phyloP scores from a whole-genome alignment of 2,329 filamentous ascomycete genomes.

The Fusarium sulawesiense region DNA sequence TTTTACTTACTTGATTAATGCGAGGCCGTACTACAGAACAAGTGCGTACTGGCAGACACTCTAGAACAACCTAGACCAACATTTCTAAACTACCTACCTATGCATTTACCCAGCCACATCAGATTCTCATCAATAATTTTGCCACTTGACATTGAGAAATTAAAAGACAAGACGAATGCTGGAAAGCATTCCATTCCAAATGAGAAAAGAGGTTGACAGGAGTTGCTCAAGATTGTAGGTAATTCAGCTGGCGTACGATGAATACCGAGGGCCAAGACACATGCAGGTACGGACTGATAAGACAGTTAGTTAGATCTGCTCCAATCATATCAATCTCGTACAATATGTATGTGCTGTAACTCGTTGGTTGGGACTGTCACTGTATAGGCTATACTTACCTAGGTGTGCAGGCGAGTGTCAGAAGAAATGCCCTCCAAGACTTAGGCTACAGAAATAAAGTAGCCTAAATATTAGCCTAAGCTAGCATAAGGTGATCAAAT shows the following conservation, averaged over 20 bases:
- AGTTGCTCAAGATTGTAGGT: neutral
- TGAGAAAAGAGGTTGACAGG: neutral
- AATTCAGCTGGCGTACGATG: neutral
- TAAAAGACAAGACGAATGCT: neutral
- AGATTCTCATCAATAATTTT: neutral
- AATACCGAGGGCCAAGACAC: neutral
- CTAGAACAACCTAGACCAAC: neutral
- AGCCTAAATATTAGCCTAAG: too few species aligned
- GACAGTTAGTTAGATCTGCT: neutral
- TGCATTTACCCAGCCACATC: neutral
- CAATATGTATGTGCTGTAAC: neutral
- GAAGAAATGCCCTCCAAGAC: too few species aligned
- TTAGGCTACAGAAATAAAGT: too few species aligned
- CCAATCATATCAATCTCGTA: neutral
- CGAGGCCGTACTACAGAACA: constrained; percentile 1
- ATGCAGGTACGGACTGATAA: neutral
- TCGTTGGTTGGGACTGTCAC: neutral
- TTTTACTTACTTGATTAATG: neutral
- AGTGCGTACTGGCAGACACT: neutral
- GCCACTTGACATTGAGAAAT: neutral
- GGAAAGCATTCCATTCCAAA: neutral
- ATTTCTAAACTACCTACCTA: neutral
- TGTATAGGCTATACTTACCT: neutral
- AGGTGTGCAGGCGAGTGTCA: too few species aligned
- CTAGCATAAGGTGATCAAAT: too few species aligned